Percentiles rank a stretch among this genome's conserved stretches.
phyloP scores from a whole-genome alignment of 805 yeast genomes.

The Kurtzmaniella cleridarum region DNA sequence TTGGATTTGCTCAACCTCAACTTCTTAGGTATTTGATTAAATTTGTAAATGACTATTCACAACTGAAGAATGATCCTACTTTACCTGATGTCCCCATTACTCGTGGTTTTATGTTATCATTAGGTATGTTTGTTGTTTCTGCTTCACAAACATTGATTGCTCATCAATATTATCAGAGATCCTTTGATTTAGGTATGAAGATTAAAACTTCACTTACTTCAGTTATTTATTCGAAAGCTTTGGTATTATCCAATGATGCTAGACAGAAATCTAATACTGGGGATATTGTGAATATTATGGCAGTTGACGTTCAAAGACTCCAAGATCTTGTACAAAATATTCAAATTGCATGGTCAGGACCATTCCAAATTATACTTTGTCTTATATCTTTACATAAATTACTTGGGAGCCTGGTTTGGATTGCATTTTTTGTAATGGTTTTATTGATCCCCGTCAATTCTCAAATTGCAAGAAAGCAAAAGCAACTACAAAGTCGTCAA shows the following conservation, averaged over 20 bases:
- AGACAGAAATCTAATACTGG: slow-evolving; percentile 74
- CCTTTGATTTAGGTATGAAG: slow-evolving; percentile 73
- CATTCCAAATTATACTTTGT: slow-evolving; percentile 79
- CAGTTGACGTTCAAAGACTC: slow-evolving; percentile 85
- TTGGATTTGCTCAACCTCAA: slow-evolving; percentile 45
- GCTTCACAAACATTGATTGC: slow-evolving; percentile 68
- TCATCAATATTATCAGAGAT: slow-evolving; percentile 74
- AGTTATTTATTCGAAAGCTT: slow-evolving; percentile 61
- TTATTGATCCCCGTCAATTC: slow-evolving; percentile 79
- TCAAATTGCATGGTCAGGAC: slow-evolving; percentile 86
- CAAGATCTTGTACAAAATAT: slow-evolving; percentile 78
- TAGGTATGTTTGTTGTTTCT: slow-evolving; percentile 69
- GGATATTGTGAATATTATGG: slow-evolving; percentile 90
- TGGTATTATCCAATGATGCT: slow-evolving; percentile 66
- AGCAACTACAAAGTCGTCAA: slow-evolving; percentile 70
- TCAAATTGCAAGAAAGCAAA: slow-evolving; percentile 59
- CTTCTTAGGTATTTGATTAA: slow-evolving; percentile 25
- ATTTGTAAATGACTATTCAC: slow-evolving; percentile 33
- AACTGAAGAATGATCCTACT: slow-evolving; percentile 18
- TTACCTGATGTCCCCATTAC: slow-evolving; percentile 57
- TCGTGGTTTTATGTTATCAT: slow-evolving; percentile 69
- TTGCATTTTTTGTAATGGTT: slow-evolving; percentile 80
- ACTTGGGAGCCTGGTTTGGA: slow-evolving; percentile 88
- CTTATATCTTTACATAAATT: slow-evolving; percentile 64
- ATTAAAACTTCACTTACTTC: slow-evolving; percentile 67